Evolutionary conservation across 2,329 filamentous ascomycete genomes (phyloP), one percentile per base, ranked within the genome.

Genomic region (Alternaria brassicae): DNA sequence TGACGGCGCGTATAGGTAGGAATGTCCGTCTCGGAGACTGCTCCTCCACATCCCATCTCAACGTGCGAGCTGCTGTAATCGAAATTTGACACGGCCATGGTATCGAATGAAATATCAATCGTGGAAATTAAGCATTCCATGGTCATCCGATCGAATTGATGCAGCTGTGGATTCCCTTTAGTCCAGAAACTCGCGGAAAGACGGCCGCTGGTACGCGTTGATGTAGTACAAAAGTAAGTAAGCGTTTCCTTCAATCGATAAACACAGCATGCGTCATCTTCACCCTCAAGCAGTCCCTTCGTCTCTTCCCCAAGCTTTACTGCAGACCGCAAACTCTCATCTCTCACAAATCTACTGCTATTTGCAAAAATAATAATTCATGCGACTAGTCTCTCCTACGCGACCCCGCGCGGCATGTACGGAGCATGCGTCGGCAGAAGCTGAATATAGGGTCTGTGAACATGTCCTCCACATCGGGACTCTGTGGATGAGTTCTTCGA

Each of bases 1-100:
- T 51, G 9, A 25, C 25, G 13, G 27, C 17, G 39, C 41, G 50
- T 44, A 42, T 39, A 36, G 55, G 36, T 44, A 17, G 30, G 34
- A 17, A 23, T 59, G 8, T 28, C 15, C 28, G 27, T 40, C 37
- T 61, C 61, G 61, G 60, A 63, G 21, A 23, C 23, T 8, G 19
- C 19, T 42, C 59, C 63, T 49, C 63, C 63, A 64, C 63, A 62
- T 66, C 56, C 61, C 61, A 41, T 21, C 41, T 30, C 41, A 28
- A 17, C 34, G 28, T 12, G 12, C 27, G 12, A 27, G 56, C 23
- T 34, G 32, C 41, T 45, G 32, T 42, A 40, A 23, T 21, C 44
- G 17, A 34, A 45, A 21, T n/a, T 23, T 37, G 39, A 63, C 48
- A 58, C n/a, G 34, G 25, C 34, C 37, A 45, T 15, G 13, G 21